These are phyloP conservation scores for Chalciporus chontae DNA, from an alignment of 768 basidiomycete species.

Conservation along the genomic window DNA sequence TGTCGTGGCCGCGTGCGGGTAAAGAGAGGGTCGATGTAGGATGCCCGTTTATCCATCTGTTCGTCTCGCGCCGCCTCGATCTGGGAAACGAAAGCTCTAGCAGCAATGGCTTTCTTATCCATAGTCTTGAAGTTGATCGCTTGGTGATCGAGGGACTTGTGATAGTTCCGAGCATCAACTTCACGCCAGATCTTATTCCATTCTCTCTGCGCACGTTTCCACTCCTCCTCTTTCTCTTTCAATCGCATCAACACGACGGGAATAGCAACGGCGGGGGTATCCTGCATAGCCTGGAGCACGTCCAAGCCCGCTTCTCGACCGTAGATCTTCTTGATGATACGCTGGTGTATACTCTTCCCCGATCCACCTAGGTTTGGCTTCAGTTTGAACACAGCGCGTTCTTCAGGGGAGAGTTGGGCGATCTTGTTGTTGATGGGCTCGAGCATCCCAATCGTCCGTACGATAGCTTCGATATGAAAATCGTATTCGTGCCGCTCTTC, in stretches of 20 bases:
- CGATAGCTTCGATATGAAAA: conserved; percentile 95
- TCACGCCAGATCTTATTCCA: conserved; percentile 99
- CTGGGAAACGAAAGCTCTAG: conserved; percentile 76
- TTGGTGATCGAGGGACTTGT: conserved; percentile 92
- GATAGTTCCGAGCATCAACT: conserved; percentile 91
- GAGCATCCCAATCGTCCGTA: conserved; percentile 83
- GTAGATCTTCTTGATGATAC: conserved; percentile 96
- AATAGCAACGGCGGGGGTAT: conserved; percentile 83
- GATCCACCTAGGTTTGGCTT: conserved; percentile 87
- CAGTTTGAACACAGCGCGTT: conserved; percentile 76
- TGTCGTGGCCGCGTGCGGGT: conserved; percentile 64
- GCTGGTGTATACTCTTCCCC: conserved; percentile 83
- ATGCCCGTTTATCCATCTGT: conserved; percentile 72
- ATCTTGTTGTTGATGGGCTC: conserved; percentile 93
- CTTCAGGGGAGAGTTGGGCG: conserved; percentile 70
- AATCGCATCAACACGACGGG: conserved; percentile 86
- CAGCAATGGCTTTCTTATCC: conserved; percentile 81
- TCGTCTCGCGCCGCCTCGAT: conserved; percentile 83
- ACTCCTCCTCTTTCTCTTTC: conserved; percentile 97
- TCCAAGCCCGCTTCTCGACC: conserved; percentile 81
- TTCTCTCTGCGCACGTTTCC: conserved; percentile 95
- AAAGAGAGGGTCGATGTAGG: conserved; percentile 48
- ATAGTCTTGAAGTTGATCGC: conserved; percentile 84
- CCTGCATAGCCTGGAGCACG: conserved; percentile 86
- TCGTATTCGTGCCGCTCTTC: conserved; percentile 99